Evolutionary conservation across 306 rosid genomes (phyloP).

Genomic region (Medicago truncatula): MtrunA17r5.0-ANR NC_053047.1:33008501-33009000

Average conservation of each 20-base stretch:
- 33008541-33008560: too few relatives aligned
- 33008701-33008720: too few relatives aligned
- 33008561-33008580: too few relatives aligned
- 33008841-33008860: not conserved
- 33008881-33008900: not conserved
- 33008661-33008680: too few relatives aligned
- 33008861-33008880: not conserved
- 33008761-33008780: not conserved
- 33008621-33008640: too few relatives aligned
- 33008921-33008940: not conserved
- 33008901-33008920: not conserved
- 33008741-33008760: not conserved
- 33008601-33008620: too few relatives aligned
- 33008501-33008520: too few relatives aligned
- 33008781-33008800: not conserved
- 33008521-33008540: too few relatives aligned
- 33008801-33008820: not conserved
- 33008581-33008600: too few relatives aligned
- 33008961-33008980: not conserved
- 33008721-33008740: too few relatives aligned
- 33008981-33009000: conserved; percentile 1
- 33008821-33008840: not conserved
- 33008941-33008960: not conserved
- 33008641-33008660: too few relatives aligned
- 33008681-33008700: too few relatives aligned